A percentile compares a stretch with the other conserved stretches of the same genome.
These are phyloP conservation scores for Zopfia rhizophila DNA, from an alignment of 2,329 filamentous ascomycete species.

Conservation along the genomic window DNA sequence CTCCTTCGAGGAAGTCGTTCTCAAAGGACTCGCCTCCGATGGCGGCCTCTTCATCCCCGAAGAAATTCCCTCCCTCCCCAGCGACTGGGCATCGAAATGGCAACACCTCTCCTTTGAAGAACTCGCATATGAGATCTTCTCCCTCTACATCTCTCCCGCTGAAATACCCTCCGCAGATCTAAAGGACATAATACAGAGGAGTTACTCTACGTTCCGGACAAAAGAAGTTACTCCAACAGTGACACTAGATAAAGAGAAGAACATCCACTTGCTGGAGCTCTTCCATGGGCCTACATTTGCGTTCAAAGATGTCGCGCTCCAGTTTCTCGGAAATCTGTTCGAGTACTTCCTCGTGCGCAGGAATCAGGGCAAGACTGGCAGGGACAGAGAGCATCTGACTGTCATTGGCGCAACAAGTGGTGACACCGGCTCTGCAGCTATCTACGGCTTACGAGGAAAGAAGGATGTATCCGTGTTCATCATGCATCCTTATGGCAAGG, in stretches of 20 bases:
- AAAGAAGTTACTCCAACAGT: slow-evolving; percentile 81
- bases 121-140: slow-evolving; percentile 85
- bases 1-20: slow-evolving; percentile 89
- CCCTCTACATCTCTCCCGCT: slow-evolving; percentile 82
- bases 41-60: slow-evolving; percentile 92
- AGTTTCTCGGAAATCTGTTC: slow-evolving; percentile 96
- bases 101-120: slow-evolving; percentile 81
- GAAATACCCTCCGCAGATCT: slow-evolving; percentile 87
- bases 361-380: slow-evolving; percentile 74
- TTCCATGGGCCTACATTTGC: slow-evolving; percentile 97
- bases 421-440: slow-evolving; percentile 88
- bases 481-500: slow-evolving; percentile 88
- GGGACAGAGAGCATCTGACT: slow-evolving; percentile 65
- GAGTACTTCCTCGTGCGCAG: slow-evolving; percentile 84
- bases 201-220: slow-evolving; percentile 89
- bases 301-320: slow-evolving; percentile 91
- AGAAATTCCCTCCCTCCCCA: slow-evolving; percentile 73
- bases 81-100: slow-evolving; percentile 76
- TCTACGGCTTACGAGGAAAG: slow-evolving; percentile 94
- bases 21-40: slow-evolving; percentile 87
- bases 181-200: slow-evolving; percentile 82
- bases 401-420: slow-evolving; percentile 56
- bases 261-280: slow-evolving; percentile 88
- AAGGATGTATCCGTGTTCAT: slow-evolving; percentile 98
- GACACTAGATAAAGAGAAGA: slow-evolving; percentile 74